Evolutionary conservation across 2,329 filamentous ascomycete genomes (phyloP).

Genomic region (Nemania sp.): DNA sequence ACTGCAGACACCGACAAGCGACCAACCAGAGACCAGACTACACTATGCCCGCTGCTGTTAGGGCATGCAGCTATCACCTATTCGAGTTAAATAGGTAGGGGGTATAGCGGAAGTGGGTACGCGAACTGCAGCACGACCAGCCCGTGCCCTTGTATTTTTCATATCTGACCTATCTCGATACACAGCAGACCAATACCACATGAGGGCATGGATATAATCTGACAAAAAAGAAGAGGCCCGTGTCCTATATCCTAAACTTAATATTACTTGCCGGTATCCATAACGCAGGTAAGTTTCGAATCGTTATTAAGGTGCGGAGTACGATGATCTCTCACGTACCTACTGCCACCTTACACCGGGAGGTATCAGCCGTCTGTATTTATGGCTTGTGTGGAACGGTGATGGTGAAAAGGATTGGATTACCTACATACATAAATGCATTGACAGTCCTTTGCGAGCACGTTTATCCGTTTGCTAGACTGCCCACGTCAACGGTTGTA

Average conservation of each 20-base stretch:
- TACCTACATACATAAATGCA: not conserved
- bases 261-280: not conserved
- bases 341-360: not conserved
- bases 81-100: constrained; percentile 25
- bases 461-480: not conserved
- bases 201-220: constrained; percentile 13
- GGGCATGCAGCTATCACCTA: constrained; percentile 17
- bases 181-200: constrained; percentile 12
- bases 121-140: constrained; percentile 20
- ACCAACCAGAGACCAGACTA: not conserved
- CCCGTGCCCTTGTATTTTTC: constrained; percentile 13
- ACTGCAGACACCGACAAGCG: not conserved
- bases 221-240: constrained; percentile 24
- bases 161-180: constrained; percentile 1
- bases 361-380: not conserved
- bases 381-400: constrained; percentile 11
- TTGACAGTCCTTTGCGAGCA: not conserved
- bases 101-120: constrained; percentile 6
- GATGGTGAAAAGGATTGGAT: not conserved
- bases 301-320: not conserved
- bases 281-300: not conserved
- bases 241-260: constrained; percentile 14
- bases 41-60: constrained; percentile 14
- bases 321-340: not conserved
- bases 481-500: constrained; percentile 7